phyloP scores from a whole-genome alignment of 495 filamentous ascomycete species.

The Aspergillus nidulans region DNA sequence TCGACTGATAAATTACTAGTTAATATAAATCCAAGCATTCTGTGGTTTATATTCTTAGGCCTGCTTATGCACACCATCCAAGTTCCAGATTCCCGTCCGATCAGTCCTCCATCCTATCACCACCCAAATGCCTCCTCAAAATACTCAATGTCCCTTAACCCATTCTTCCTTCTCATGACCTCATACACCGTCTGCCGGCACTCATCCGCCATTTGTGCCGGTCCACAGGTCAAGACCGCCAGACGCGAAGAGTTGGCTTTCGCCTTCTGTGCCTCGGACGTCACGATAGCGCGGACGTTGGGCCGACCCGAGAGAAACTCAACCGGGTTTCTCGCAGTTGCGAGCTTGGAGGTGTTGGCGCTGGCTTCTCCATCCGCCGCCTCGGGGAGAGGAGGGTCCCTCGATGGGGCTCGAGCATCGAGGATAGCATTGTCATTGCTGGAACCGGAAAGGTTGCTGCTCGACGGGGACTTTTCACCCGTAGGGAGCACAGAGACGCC shows the following conservation, averaged over 20 bases:
- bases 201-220: slow-evolving; percentile 36
- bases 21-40: too few relatives aligned
- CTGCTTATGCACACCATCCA: too few relatives aligned
- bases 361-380: neutral
- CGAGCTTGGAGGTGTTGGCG: neutral
- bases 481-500: neutral
- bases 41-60: too few relatives aligned
- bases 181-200: slow-evolving; percentile 24
- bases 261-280: slow-evolving; percentile 10
- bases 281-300: slow-evolving; percentile 6
- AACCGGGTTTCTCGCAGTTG: neutral
- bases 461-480: neutral
- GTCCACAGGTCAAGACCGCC: slow-evolving; percentile 39
- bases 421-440: too few relatives aligned
- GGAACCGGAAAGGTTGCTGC: neutral
- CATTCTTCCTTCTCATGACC: slow-evolving; percentile 17
- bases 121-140: slow-evolving; percentile 27
- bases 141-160: slow-evolving; percentile 20
- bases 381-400: too few relatives aligned
- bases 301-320: neutral
- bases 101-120: too few relatives aligned
- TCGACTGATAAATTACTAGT: too few relatives aligned
- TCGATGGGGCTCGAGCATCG: neutral
- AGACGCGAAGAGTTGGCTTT: slow-evolving; percentile 17
- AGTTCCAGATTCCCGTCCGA: too few relatives aligned